Evolutionary conservation across 2,329 filamentous ascomycete species (phyloP).

Genomic region (Dactylella cylindrospora): DNA sequence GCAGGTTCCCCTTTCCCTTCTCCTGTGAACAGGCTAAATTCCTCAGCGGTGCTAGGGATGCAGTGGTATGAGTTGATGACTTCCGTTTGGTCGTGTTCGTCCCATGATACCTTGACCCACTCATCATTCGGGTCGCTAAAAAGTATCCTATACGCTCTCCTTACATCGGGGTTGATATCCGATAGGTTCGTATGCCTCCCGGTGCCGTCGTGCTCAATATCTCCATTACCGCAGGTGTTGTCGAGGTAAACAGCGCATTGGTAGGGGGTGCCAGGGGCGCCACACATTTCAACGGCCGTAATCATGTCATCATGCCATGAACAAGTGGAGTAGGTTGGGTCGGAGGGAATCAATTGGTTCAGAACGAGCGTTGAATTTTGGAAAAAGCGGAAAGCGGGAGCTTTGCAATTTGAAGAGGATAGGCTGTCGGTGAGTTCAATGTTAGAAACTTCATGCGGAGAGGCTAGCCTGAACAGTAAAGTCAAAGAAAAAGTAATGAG

Average conservation of each 20-base stretch:
- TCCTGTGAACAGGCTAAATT: slow-evolving; percentile 1
- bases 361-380: slow-evolving; percentile 25
- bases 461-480: background rate
- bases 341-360: slow-evolving; percentile 9
- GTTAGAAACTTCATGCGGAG: slow-evolving; percentile 2
- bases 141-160: slow-evolving; percentile 18
- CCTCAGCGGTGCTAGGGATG: slow-evolving; percentile 9
- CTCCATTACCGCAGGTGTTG: slow-evolving; percentile 27
- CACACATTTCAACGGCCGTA: slow-evolving; percentile 23
- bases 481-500: no score
- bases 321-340: slow-evolving; percentile 8
- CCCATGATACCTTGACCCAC: slow-evolving; percentile 19
- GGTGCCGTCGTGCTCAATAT: slow-evolving; percentile 7
- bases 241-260: slow-evolving; percentile 34
- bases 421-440: slow-evolving; percentile 5
- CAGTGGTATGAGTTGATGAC: slow-evolving; percentile 18
- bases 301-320: slow-evolving; percentile 22
- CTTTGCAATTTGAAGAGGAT: slow-evolving; percentile 16
- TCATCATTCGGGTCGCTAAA: slow-evolving; percentile 14
- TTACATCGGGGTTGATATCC: slow-evolving; percentile 9
- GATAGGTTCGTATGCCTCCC: background rate
- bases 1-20: no score
- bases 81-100: background rate
- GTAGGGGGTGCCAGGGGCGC: slow-evolving; percentile 14
- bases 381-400: slow-evolving; percentile 25